Base-by-base conservation (phyloP, 1,139 yeast species). In the Meyerozyma carpophila region DNA sequence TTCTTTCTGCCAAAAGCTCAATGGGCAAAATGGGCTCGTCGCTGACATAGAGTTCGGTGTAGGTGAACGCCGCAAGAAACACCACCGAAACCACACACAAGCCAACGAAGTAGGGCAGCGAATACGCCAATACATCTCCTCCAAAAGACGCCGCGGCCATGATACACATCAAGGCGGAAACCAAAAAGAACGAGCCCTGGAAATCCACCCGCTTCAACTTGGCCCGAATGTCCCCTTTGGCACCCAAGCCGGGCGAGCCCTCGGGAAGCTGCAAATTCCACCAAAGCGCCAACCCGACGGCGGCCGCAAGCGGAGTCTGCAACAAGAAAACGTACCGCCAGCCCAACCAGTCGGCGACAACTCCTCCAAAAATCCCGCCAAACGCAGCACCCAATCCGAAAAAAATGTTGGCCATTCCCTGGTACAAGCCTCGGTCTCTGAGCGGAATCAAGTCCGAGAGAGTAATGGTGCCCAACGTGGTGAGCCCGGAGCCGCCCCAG, bases 21-120 rank as follows among this genome's bases (percentile, higher is more conserved):
- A 84, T 61, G 2, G 91, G 93, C 44, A 83, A 66, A 29, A 84
- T 81, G 3, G 95, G 94, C 55, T 84, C 89, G 5, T 62, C 65
- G 1, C 89, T 79, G 25, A 77, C 67, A 40, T 69, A 61, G 24
- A 69, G 51, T 57, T 87, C 95, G 32, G 78, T 70, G 46, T 73
- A 71, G 40, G 78, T 70, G 48, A 81, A 74, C 0, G 53, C 51
- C 2, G 41, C 49, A 21, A 72, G 53, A 5, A 67, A 53, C 0
- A 58, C 32, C 4, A 54, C 26, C 1, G 71, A 58, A 5, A 27
- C 45, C 1, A 45, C 16, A 1, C 60, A 39, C 40, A 72, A 54
- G 0, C 54, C 54, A 18, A 68, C 50, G 44, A 81, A 77, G 3
- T 60, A 44, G 16, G 42, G 44, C 2, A 70, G 65, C 3, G 60